Conservation (phyloP, 2,329 filamentous ascomycete genomes). For the Cytospora leucostoma region DNA sequence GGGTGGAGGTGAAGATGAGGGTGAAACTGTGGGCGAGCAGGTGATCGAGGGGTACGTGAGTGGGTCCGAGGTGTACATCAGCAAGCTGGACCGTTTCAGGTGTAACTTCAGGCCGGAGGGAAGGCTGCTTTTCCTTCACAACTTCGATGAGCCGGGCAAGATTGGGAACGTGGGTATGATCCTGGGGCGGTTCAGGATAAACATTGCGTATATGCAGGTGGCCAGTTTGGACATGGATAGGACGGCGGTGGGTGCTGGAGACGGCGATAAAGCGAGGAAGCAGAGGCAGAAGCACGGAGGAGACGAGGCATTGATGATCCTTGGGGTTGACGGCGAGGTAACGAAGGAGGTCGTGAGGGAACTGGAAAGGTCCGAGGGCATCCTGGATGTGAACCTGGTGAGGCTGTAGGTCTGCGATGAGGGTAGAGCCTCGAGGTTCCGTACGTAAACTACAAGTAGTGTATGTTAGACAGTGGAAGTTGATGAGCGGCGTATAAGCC, state of each 20-base stretch:
- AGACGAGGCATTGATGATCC: conserved; percentile 79
- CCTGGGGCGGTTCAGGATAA: conserved; percentile 70
- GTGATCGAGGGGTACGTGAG: conserved; percentile 67
- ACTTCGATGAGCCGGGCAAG: conserved; percentile 80
- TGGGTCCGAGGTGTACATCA: conserved; percentile 67
- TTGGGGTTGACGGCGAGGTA: conserved; percentile 70
- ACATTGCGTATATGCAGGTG: conserved; percentile 81
- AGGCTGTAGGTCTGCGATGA: conserved; percentile 37
- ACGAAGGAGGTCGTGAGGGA: conserved; percentile 55
- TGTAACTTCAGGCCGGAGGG: conserved; percentile 74
- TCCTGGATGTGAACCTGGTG: conserved; percentile 58
- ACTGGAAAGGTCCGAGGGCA: conserved; percentile 52
- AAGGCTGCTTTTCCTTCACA: conserved; percentile 74
- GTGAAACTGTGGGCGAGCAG: conserved; percentile 38
- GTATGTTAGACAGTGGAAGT: not conserved
- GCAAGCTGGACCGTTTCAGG: conserved; percentile 70
- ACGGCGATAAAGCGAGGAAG: conserved; percentile 27
- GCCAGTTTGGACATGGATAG: conserved; percentile 50
- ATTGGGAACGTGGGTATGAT: conserved; percentile 76
- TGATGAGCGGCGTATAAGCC: not conserved
- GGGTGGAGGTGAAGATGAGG: conserved; percentile 25
- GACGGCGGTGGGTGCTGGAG: conserved; percentile 31
- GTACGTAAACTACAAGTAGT: not conserved
- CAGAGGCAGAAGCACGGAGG: conserved; percentile 37
- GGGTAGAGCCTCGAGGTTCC: too few relatives aligned